Base-by-base conservation (phyloP, 257 asterid species). In the Salvia miltiorrhiza region DNA sequence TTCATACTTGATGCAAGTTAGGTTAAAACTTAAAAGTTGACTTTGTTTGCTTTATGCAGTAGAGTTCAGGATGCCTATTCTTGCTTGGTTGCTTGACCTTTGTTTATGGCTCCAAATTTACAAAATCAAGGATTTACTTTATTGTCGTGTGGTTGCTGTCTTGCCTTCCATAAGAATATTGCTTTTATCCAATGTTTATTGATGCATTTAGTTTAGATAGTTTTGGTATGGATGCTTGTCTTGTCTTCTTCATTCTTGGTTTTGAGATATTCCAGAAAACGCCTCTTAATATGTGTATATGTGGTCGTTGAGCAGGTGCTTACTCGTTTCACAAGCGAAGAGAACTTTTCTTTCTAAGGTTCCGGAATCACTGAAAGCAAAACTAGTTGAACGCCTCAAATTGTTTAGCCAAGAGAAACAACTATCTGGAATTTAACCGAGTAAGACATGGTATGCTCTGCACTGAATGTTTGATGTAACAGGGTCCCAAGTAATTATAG, bases 361-460 rank as follows among this genome's bases (percentile, higher is more conserved):
- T 70, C 97, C 97, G 0, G 87, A 87, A 69, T 77, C 91, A 26
- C 81, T 92, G 79, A 92, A 87, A 80, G 83, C 84, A 64, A 83
- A 66, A 63, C 80, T 89, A 65, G 67, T 89, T 32, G 85, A 82
- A 69, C 84, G 75, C 9, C 81, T 88, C 76, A 70, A 75, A 65
- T 68, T 74, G 64, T 86, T 91, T 78, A 73, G 82, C 83, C 83
- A 81, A 69, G 85, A 80, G 83, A 82, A 82, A 78, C 72, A 72
- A 59, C 66, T 78, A 65, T 70, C 83, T 69, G 78, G 78, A 55
- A 73, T 78, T 47, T 80, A 78, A 79, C 63, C 47, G 50, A 17
- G 53, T 75, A 70, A 24, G 47, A 71, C 64, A 30, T 39, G 88
- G 96, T 85, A 72, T 65, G 83, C 28, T 49, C 63, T 61, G 57